Evolutionary conservation across 2,329 filamentous ascomycete species (phyloP), one percentile per base, ranked within the genome.

Genomic region (Cytospora piceae): DNA sequence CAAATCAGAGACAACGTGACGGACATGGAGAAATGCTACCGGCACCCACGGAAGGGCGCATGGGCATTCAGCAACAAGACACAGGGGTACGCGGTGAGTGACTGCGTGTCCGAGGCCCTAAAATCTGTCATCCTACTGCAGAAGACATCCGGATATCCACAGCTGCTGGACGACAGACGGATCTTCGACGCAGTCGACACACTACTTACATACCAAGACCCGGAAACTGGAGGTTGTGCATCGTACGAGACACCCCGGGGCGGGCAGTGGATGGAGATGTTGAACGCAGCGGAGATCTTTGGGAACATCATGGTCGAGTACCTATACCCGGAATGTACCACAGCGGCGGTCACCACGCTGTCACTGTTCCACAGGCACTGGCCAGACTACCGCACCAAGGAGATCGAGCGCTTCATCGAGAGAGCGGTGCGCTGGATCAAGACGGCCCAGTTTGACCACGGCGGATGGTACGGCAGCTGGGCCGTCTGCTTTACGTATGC

Each of bases 271-370:
- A 77, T 98, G 70, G 95, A 99, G 77, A 84, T 89, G 75, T 85
- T 99, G 53, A 99, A 99, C 73, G 94, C 94, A 0, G 95, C 95
- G 1, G 95, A 99, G 76, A 94, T 99, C 0, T 99, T 99, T 76
- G 94, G 93, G 17, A 86, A 89, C 24, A 99, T 99, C 79, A 99
- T 99, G 95, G 90, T 99, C 62, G 94, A 98, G 74, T 99, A 99
- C 76, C 93, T 97, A 76, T 98, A 99, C 74, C 93, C 94, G 0
- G 95, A 99, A 77, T 99, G 95, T 81, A 99, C 95, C 0, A 98
- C 95, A 2, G 94, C 95, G 0, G 93, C 93, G 34, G 91, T 99
- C 4, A 97, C 92, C 1, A 93, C 92, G 0, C 82, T 99, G 24
- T 90, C 90, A 5, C 82, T 94, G 2, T 98, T 98, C 81, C 86